These are phyloP conservation scores for Bipolaris zeicola DNA, from an alignment of 2,329 filamentous ascomycete species.

Conservation along the genomic window DNA sequence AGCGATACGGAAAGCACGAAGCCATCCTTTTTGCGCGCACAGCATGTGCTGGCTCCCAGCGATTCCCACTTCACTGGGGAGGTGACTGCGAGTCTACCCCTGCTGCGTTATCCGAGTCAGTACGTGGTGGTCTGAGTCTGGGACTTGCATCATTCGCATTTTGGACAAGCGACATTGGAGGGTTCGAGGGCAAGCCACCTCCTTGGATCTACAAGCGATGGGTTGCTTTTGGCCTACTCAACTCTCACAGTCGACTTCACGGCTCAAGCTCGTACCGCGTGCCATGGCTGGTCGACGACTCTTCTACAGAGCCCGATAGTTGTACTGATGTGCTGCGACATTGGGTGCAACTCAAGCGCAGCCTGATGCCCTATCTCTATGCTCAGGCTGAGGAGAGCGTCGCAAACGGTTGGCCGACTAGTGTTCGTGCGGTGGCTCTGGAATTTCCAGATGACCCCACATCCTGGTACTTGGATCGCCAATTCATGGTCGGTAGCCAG, in stretches of 20 bases:
- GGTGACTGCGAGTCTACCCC: constrained; percentile 77
- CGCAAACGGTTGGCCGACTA: constrained; percentile 63
- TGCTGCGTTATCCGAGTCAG: constrained; percentile 73
- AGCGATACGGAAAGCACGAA: constrained; percentile 56
- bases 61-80: constrained; percentile 70
- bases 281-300: constrained; percentile 73
- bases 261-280: constrained; percentile 73
- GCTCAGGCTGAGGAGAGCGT: constrained; percentile 58
- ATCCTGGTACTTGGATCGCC: constrained; percentile 69
- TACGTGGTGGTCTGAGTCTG: constrained; percentile 68
- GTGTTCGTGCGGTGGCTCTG: constrained; percentile 67
- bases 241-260: constrained; percentile 72
- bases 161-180: constrained; percentile 74
- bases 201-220: constrained; percentile 77
- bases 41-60: constrained; percentile 70
- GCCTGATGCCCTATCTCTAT: constrained; percentile 64
- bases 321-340: constrained; percentile 61
- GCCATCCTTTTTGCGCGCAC: constrained; percentile 71
- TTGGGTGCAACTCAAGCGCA: constrained; percentile 60
- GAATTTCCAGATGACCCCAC: constrained; percentile 75
- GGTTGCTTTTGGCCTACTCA: constrained; percentile 76
- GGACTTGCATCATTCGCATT: constrained; percentile 69
- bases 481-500: constrained; percentile 73
- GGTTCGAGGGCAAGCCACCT: constrained; percentile 70
- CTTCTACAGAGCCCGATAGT: constrained; percentile 57